These are phyloP conservation scores for Neurospora sp. DNA, from an alignment of 2,329 filamentous ascomycete species.

Conservation along the genomic window DNA sequence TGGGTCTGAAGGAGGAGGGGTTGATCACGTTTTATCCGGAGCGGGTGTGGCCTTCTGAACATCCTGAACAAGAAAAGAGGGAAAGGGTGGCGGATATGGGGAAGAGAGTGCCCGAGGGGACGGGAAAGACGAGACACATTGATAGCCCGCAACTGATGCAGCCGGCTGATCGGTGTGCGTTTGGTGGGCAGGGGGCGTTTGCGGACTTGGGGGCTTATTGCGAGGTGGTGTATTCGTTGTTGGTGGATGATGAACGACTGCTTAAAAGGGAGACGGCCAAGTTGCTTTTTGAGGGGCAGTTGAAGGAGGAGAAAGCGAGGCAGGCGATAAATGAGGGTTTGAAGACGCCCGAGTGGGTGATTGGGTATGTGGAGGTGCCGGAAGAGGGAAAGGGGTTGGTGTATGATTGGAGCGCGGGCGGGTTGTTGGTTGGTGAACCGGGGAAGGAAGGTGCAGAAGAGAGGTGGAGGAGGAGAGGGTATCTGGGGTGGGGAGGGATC, in stretches of 20 bases:
- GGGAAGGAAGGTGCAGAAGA: background rate
- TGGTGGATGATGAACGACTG: constrained; percentile 18
- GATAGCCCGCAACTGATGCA: background rate
- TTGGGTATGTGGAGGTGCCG: constrained; percentile 7
- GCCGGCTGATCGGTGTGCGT: constrained; percentile 7
- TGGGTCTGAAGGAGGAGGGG: constrained; percentile 4
- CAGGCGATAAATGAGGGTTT: constrained; percentile 10
- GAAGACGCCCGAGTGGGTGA: constrained; percentile 15
- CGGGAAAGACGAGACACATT: background rate
- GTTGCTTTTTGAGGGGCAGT: constrained; percentile 16
- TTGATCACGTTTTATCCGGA: constrained; percentile 18
- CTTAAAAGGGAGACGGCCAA: constrained; percentile 7
- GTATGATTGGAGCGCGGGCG: constrained; percentile 19
- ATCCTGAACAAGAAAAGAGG: background rate
- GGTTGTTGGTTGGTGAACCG: constrained; percentile 12
- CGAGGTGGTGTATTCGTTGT: constrained; percentile 16
- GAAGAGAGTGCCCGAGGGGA: background rate
- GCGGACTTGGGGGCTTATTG: constrained; percentile 14
- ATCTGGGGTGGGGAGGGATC: constrained; percentile 18
- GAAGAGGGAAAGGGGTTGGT: constrained; percentile 5
- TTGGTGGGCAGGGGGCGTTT: constrained; percentile 19
- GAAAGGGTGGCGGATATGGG: background rate
- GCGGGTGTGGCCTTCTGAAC: background rate
- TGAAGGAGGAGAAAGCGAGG: constrained; percentile 6
- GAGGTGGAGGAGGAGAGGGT: constrained; percentile 11